Base-by-base conservation (phyloP, 805 yeast species). In the Yueomyces sinensis region DNA sequence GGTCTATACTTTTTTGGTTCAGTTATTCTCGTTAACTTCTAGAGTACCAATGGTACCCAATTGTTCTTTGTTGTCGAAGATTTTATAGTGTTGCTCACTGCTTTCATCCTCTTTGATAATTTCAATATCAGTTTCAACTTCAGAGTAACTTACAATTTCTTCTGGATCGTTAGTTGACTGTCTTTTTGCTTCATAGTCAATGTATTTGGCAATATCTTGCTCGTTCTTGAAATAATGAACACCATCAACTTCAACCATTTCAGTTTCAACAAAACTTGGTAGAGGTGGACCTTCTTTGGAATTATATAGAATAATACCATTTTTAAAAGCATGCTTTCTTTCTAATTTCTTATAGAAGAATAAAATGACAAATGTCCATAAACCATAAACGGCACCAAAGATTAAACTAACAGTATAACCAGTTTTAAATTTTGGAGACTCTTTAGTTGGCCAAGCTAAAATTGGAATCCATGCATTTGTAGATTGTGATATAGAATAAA, bases 401-500 rank as follows among this genome's bases (percentile, higher is more conserved):
- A 62, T 41, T n/a, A 72, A 66, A 17, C 74, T 66, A 16, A 67
- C 66, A 2, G 67, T 52, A 49, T 62, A 74, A 39, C 80, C 81
- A 33, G 66, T 72, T 31, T 56, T 56, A 48, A 59, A 75, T 28
- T 70, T 55, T 20, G 82, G 82, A 5, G 74, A 64, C 36, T 73
- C 77, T 4, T 61, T 66, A 1, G 81, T 75, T 40, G 66, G 70
- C 66, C 66, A 65, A n/a, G 65, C 63, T 22, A 65, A 44, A 13
- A 67, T 62, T 2, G 76, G 65, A 41, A 66, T 69, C 74, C 77
- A 74, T 1, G 77, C 76, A 22, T 74, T 63, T 2, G 76, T 64
- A 5, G 73, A 65, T 47, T 72, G 77, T 63, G 78, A 75, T 30
- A 67, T 62, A 4, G 72, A 52, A 47, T 74, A 73, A 54, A 70